Conservation (phyloP, 768 basidiomycete genomes). For the Boletus pseudo-olivaceus region DNA sequence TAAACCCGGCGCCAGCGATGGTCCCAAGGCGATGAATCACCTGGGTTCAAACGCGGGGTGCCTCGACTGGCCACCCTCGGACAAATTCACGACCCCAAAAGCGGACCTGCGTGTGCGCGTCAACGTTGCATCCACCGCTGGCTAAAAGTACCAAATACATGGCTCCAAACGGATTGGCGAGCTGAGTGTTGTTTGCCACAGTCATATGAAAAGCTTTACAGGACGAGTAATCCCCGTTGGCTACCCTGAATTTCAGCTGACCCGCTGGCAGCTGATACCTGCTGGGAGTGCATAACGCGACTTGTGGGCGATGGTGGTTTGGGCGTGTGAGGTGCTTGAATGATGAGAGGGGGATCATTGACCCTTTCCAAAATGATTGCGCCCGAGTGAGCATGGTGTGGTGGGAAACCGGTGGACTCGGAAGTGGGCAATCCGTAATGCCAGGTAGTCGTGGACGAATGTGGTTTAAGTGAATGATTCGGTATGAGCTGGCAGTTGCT, state of each 20-base stretch:
- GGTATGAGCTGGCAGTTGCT: conserved; percentile 10
- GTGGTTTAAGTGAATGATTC: conserved; percentile 13
- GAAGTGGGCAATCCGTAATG: conserved; percentile 5
- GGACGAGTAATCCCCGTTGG: conserved; percentile 31
- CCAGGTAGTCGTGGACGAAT: conserved; percentile 6
- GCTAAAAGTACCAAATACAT: not conserved
- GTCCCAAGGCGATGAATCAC: not conserved
- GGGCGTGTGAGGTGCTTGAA: conserved; percentile 14
- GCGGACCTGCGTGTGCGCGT: not conserved
- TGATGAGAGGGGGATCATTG: conserved; percentile 13
- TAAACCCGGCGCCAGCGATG: not conserved
- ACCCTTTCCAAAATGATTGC: conserved; percentile 17
- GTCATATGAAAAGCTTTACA: conserved; percentile 18
- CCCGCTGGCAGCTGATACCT: conserved; percentile 14
- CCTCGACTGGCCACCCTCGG: not conserved
- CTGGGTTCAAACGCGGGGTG: not conserved
- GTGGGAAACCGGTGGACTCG: conserved; percentile 16
- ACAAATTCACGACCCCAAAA: not conserved
- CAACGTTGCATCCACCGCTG: not conserved
- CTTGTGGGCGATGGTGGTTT: conserved; percentile 11
- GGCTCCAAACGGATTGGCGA: conserved; percentile 1
- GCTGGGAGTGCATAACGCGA: conserved; percentile 7
- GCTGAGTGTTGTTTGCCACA: conserved; percentile 14
- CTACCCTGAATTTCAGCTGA: conserved; percentile 28
- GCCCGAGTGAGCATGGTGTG: conserved; percentile 17